Conservation (phyloP, 148 eudicot species). For the Arctostaphylos glauca region DNA sequence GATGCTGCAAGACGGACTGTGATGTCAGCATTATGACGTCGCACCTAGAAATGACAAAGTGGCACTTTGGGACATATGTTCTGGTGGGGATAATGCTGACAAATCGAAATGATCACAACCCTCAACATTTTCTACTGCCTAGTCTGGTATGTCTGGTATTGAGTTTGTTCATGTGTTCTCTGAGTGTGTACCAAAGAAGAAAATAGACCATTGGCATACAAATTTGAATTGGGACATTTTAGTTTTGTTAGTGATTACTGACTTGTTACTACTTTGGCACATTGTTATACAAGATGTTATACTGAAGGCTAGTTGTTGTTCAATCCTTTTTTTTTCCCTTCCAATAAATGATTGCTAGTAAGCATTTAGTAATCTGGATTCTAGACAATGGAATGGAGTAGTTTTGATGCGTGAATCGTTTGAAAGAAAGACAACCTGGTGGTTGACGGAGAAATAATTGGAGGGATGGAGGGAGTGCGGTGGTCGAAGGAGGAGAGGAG, state of each 20-base stretch:
- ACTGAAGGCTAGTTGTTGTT: not conserved
- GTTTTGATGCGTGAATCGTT: not conserved
- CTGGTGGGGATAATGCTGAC: conserved; percentile 12
- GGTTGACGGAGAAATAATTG: not conserved
- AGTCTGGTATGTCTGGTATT: conserved; percentile 2
- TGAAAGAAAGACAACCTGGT: not conserved
- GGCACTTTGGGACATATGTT: not conserved
- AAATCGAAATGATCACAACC: not conserved
- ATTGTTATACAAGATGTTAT: not conserved
- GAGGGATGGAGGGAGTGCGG: too few relatives aligned
- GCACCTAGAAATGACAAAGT: not conserved
- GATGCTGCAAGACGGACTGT: conserved; percentile 53
- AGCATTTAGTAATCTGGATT: not conserved
- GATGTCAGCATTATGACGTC: conserved; percentile 48
- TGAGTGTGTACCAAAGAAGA: not conserved
- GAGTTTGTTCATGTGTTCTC: not conserved
- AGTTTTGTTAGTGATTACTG: not conserved
- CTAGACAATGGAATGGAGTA: not conserved
- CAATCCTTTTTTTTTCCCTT: not conserved
- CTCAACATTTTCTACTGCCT: not conserved
- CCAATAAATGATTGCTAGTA: not conserved
- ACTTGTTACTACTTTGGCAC: not conserved
- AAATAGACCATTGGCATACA: not conserved
- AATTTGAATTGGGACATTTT: not conserved
- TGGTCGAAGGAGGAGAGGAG: not conserved